Evolutionary conservation across 441 rosid genomes (phyloP).

Genomic region (Gossypium lobatum): DNA sequence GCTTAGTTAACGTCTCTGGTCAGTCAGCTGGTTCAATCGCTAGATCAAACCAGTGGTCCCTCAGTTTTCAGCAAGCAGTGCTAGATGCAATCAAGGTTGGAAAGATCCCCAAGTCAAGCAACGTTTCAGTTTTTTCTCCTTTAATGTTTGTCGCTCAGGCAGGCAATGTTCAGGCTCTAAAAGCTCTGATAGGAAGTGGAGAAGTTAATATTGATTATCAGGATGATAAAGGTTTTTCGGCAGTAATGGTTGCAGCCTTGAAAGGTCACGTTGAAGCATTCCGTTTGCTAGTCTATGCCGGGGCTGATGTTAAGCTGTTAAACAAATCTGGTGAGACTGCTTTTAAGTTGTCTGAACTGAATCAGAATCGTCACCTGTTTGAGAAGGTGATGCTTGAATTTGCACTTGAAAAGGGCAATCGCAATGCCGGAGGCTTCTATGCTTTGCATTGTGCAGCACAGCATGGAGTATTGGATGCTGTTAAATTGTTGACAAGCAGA

Average conservation of each 20-base stretch:
- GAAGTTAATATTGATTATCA: conserved; percentile 59
- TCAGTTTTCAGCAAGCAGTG: conserved; percentile 52
- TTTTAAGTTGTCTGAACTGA: conserved; percentile 53
- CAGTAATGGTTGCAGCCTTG: conserved; percentile 78
- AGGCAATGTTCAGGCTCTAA: conserved; percentile 65
- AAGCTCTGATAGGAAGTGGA: conserved; percentile 36
- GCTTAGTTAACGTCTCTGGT: conserved; percentile 42
- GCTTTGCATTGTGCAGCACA: conserved; percentile 95
- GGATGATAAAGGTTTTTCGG: conserved; percentile 73
- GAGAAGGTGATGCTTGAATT: conserved; percentile 96
- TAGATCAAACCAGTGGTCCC: conserved; percentile 54
- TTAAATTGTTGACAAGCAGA: conserved; percentile 49
- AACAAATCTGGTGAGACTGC: conserved; percentile 79
- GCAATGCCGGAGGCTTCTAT: conserved; percentile 64
- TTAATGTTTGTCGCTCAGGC: conserved; percentile 54
- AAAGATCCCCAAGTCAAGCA: conserved; percentile 56
- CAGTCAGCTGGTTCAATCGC: conserved; percentile 52
- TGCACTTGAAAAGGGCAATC: conserved; percentile 77
- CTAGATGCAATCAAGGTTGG: conserved; percentile 50
- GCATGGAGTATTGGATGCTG: conserved; percentile 74
- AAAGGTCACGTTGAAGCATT: conserved; percentile 78
- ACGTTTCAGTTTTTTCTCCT: conserved; percentile 47
- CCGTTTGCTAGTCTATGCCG: conserved; percentile 66
- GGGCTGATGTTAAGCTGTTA: conserved; percentile 72
- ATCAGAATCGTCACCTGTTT: conserved; percentile 53